phyloP scores from a whole-genome alignment of 1,139 yeast species.

The Meyerozyma smithsonii region DNA sequence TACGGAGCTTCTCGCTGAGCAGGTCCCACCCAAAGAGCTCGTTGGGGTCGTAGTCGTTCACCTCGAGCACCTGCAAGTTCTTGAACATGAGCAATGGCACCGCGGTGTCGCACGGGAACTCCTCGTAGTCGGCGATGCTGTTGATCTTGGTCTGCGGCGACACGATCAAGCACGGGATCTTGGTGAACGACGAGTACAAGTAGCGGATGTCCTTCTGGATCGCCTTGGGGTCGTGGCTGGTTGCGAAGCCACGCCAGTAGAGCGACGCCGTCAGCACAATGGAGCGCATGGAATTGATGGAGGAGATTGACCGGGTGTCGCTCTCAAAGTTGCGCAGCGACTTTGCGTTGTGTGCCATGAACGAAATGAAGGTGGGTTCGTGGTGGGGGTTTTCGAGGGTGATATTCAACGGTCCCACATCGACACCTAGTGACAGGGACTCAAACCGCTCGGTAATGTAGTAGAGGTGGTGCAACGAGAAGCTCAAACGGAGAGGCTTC shows the following conservation, averaged over 20 bases:
- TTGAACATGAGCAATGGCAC: constrained; percentile 59
- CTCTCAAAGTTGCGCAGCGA: constrained; percentile 44
- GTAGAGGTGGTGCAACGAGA: constrained; percentile 61
- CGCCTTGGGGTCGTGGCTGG: constrained; percentile 39
- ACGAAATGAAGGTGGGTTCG: constrained; percentile 51
- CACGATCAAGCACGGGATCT: constrained; percentile 57
- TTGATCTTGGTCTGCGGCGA: constrained; percentile 56
- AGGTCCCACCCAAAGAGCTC: constrained; percentile 64
- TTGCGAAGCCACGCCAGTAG: constrained; percentile 38
- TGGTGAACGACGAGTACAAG: constrained; percentile 61
- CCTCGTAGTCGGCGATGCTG: constrained; percentile 58
- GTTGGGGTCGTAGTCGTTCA: constrained; percentile 57
- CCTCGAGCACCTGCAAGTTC: constrained; percentile 57
- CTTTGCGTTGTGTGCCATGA: constrained; percentile 46
- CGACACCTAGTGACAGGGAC: constrained; percentile 46
- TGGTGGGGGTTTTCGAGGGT: constrained; percentile 55
- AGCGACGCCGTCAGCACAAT: constrained; percentile 44
- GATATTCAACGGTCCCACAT: constrained; percentile 61
- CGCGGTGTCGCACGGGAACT: constrained; percentile 67
- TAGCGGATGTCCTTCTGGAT: constrained; percentile 49
- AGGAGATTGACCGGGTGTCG: constrained; percentile 57
- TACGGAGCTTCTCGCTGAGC: constrained; percentile 51
- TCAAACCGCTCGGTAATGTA: constrained; percentile 56
- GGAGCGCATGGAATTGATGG: constrained; percentile 60
- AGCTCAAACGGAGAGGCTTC: constrained; percentile 51